These are phyloP conservation scores for Piromyces sp. DNA, from an alignment of 192 early-diverging fungal genomes.

Conservation along the genomic window DNA sequence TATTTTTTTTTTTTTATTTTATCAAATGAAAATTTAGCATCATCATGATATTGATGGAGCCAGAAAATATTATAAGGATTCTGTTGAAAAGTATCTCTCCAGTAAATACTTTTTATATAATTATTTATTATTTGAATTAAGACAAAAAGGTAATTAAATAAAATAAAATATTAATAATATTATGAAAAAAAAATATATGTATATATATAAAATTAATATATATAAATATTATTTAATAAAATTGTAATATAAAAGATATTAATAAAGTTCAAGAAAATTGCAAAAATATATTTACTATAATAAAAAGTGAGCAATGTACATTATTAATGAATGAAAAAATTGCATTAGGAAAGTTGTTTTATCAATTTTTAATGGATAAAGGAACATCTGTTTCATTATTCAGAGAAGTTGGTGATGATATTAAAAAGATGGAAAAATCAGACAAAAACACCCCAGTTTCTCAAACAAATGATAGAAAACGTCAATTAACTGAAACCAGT, in stretches of 20 bases:
- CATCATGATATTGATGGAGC: conserved; percentile 9
- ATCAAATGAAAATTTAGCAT: no score
- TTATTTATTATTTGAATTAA: conserved; percentile 46
- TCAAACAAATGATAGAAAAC: background rate
- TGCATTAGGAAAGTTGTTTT: background rate
- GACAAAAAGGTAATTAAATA: conserved; percentile 31
- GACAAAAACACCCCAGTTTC: background rate
- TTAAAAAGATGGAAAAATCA: background rate
- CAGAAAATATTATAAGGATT: conserved; percentile 24
- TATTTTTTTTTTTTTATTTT: no score
- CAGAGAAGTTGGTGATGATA: background rate
- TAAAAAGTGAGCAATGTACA: background rate
- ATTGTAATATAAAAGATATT: background rate
- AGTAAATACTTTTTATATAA: conserved; percentile 35
- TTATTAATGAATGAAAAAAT: background rate
- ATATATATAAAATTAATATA: no score
- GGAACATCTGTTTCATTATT: background rate
- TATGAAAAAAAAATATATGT: background rate
- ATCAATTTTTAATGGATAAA: background rate
- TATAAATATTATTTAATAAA: no score
- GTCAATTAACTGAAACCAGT: background rate
- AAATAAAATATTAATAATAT: background rate
- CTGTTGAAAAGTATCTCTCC: conserved; percentile 15
- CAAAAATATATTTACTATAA: background rate
- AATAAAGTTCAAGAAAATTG: background rate